Evolutionary conservation across 257 asterid species (phyloP), one percentile per base, ranked within the genome.

Genomic region (Ocimum tenuiflorum): DNA sequence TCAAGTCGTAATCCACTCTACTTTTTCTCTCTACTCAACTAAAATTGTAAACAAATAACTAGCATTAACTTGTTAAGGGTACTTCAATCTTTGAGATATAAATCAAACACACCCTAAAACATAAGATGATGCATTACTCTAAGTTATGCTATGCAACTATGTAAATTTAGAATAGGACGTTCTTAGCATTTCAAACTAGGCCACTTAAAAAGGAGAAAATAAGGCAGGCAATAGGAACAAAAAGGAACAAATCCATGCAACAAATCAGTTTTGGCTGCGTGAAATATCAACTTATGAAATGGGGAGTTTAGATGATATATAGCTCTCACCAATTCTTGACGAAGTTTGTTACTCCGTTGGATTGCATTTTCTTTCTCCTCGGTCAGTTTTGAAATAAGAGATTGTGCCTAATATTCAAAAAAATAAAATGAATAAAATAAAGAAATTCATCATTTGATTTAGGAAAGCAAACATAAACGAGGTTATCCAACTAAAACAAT

Each of bases 311-410:
- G 60, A 15, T 27, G 15, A 54, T 3, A 7, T 29, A 29, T 7
- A 14, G 43, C 22, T 14, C 61, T 4, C 3, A 54, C 61, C 61
- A 54, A 8, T 54, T 54, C 61, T 29, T 54, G 61, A n/a, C 42
- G 61, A 15, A 54, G 61, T 29, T 54, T 54, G 61, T 27, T 54
- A 54, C 61, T 54, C 43, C 61, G 29, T 29, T 54, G 43, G 23
- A 54, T 14, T 54, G 61, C 61, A 3, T n/a, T 8, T n/a, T 41
- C 43, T 31, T 54, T 54, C 42, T 54, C 61, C 61, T 54, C 61
- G 3, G 23, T 54, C 5, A 54, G 61, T 54, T 54, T 54, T 0
- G 61, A 54, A 54, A 54, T 54, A 29, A 54, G 22, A 29, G 60
- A 1, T 23, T 54, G 41, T 29, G 43, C 23, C 61, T 54, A 14